phyloP scores from a whole-genome alignment of 2,329 filamentous ascomycete species.

The Curvularia sp. region DNA sequence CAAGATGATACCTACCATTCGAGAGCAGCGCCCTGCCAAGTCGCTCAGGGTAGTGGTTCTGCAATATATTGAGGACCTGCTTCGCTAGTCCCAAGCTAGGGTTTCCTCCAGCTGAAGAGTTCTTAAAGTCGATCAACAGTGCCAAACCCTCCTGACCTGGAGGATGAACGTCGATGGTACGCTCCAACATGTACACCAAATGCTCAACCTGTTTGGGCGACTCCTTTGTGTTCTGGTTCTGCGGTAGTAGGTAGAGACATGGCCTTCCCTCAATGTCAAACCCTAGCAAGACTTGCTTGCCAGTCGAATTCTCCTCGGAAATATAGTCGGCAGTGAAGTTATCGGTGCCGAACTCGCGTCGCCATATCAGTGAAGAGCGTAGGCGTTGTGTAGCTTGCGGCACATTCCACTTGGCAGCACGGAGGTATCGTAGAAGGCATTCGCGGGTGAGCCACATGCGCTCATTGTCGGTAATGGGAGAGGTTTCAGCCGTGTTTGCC shows the following conservation, averaged over 20 bases:
- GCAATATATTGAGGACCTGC: constrained; percentile 87
- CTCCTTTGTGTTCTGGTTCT: constrained; percentile 88
- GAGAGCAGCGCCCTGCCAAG: constrained; percentile 88
- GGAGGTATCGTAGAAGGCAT: constrained; percentile 89
- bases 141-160: constrained; percentile 85
- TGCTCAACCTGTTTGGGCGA: constrained; percentile 90
- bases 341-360: constrained; percentile 84
- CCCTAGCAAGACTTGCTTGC: constrained; percentile 89
- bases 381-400: constrained; percentile 80
- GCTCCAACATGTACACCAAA: constrained; percentile 94
- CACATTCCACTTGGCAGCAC: constrained; percentile 86
- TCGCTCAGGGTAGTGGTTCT: constrained; percentile 94
- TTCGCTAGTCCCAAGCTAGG: constrained; percentile 78
- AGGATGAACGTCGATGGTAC: constrained; percentile 85
- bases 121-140: constrained; percentile 90
- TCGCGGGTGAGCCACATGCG: constrained; percentile 90
- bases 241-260: constrained; percentile 89
- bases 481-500: constrained; percentile 63
- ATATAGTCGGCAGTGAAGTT: constrained; percentile 83
- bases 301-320: constrained; percentile 91
- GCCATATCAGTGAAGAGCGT: constrained; percentile 82
- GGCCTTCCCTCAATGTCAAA: constrained; percentile 87
- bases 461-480: constrained; percentile 78
- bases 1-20: constrained; percentile 68
- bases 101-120: constrained; percentile 76